These are phyloP conservation scores for Pharnaceum exiguum DNA, from an alignment of 148 eudicot genomes.

Conservation along the genomic window DNA sequence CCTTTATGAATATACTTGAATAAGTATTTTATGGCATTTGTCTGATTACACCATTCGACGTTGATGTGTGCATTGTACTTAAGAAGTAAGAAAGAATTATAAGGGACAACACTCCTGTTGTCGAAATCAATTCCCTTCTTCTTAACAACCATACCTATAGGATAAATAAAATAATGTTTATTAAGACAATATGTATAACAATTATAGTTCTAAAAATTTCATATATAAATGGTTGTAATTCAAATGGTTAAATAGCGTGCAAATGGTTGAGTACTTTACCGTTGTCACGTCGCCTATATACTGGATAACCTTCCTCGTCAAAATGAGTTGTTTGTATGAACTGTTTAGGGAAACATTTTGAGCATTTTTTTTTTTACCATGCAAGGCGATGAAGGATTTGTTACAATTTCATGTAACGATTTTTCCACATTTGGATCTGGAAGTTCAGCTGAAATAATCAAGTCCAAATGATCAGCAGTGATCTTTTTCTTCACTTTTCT, in stretches of 20 bases:
- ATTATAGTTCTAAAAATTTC: too few species aligned
- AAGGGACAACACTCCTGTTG: neutral
- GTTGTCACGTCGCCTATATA: neutral
- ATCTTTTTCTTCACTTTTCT: neutral
- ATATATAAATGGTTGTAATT: too few species aligned
- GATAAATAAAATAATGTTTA: too few species aligned
- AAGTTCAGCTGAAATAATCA: constrained; percentile 9
- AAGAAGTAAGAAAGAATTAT: neutral
- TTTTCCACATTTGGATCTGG: neutral
- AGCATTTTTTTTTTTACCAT: neutral
- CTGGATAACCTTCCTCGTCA: neutral
- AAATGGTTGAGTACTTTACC: neutral
- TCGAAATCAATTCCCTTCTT: neutral
- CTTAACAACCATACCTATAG: too few species aligned
- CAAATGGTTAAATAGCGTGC: too few species aligned
- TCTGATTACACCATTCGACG: neutral
- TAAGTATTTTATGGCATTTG: neutral
- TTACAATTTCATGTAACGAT: neutral
- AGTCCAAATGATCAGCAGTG: neutral
- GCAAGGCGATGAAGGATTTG: neutral
- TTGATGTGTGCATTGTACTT: neutral
- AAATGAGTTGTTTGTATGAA: neutral
- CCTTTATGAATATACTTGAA: neutral
- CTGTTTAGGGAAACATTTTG: neutral
- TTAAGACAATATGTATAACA: too few species aligned